phyloP scores from a whole-genome alignment of 2,329 filamentous ascomycete species.

The Cercospora citrullina region DNA sequence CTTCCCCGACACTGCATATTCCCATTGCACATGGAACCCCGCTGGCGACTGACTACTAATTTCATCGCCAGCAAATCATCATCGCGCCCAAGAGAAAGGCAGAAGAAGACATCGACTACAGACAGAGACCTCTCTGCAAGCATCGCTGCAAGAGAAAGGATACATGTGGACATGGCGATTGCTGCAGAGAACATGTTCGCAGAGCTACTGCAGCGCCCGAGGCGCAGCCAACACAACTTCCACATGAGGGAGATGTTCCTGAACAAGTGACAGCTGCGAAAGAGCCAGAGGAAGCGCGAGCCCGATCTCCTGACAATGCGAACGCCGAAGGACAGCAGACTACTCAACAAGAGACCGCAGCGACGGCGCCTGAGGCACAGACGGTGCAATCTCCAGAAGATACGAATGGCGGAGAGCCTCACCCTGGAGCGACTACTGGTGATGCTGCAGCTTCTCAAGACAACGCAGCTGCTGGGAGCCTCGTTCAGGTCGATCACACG shows the following conservation, averaged over 20 bases:
- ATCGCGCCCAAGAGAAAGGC: neutral
- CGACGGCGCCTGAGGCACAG: neutral
- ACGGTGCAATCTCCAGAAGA: neutral
- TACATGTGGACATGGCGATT: neutral
- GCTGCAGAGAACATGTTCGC: neutral
- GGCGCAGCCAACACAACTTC: neutral
- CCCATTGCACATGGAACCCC: rapidly evolving
- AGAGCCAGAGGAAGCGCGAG: neutral
- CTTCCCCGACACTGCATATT: neutral
- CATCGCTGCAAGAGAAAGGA: neutral
- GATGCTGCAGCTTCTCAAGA: neutral
- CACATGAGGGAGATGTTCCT: neutral
- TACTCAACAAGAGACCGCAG: neutral
- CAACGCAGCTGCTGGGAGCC: too few relatives aligned
- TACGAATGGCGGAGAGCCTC: too few relatives aligned
- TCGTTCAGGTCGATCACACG: neutral
- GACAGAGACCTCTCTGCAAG: neutral
- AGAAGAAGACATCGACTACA: neutral
- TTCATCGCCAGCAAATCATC: neutral
- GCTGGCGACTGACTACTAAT: neutral
- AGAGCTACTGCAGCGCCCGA: neutral
- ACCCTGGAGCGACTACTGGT: too few relatives aligned
- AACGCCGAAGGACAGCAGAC: neutral
- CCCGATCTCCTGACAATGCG: neutral
- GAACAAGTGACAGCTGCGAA: neutral